Conservation (phyloP, 2,329 filamentous ascomycete species). For the Exophiala sp. region DNA sequence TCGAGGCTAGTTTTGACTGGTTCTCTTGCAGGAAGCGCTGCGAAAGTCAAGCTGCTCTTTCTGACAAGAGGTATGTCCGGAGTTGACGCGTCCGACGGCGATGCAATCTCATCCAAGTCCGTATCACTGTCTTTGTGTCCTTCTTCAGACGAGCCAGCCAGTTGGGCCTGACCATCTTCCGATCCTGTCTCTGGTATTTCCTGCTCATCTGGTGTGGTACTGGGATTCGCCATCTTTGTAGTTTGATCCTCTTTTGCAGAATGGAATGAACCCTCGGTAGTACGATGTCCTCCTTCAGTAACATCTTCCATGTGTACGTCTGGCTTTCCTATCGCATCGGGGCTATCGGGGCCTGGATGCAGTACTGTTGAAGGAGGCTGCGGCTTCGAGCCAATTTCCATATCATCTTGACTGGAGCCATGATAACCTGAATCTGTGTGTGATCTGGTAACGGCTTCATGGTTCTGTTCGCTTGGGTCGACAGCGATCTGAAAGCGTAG, state of each 20-base stretch:
- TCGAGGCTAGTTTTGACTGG: conserved; percentile 86
- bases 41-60: conserved; percentile 94
- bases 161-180: neutral
- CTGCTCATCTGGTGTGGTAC: conserved; percentile 11
- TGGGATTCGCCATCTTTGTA: conserved; percentile 29
- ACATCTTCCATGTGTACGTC: conserved; percentile 36
- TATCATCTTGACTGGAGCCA: conserved; percentile 42
- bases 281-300: conserved; percentile 33
- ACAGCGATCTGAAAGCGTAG: conserved; percentile 32
- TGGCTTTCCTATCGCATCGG: neutral
- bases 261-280: conserved; percentile 46
- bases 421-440: conserved; percentile 49
- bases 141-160: neutral
- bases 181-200: conserved; percentile 35
- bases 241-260: conserved; percentile 39
- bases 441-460: conserved; percentile 33
- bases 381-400: conserved; percentile 34
- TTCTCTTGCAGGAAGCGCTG: conserved; percentile 85
- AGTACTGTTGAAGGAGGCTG: conserved; percentile 1
- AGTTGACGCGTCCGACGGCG: conserved; percentile 47
- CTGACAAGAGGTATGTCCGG: conserved; percentile 65
- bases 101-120: conserved; percentile 44
- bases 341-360: conserved; percentile 5
- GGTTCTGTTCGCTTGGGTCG: conserved; percentile 32
- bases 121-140: conserved; percentile 34